Conservation (phyloP, 257 asterid species). For the Leptodermis oblonga region DNA sequence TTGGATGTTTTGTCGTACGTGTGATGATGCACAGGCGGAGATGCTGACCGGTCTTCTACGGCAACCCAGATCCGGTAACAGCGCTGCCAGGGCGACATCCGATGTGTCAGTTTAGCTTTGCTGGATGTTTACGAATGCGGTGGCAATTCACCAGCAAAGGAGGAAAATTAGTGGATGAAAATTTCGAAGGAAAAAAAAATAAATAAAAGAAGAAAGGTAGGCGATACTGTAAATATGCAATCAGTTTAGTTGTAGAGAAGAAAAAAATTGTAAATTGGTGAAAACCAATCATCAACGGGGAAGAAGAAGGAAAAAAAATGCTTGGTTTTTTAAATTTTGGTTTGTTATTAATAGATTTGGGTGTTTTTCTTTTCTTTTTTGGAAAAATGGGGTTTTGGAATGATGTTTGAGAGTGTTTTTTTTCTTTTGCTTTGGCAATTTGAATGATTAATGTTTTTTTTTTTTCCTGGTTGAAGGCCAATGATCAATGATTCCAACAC, state of each 20-base stretch:
- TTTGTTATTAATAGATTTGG: too few species aligned
- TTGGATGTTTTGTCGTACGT: constrained; percentile 8
- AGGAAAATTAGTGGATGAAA: not conserved
- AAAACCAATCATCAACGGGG: constrained; percentile 13
- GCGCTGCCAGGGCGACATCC: constrained; percentile 47
- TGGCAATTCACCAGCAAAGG: not conserved
- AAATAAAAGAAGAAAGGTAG: not conserved
- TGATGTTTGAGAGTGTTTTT: not conserved
- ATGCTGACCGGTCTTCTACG: constrained; percentile 73
- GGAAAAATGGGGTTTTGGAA: not conserved
- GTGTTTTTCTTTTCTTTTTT: not conserved
- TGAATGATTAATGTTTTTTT: not conserved
- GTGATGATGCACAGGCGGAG: constrained; percentile 66
- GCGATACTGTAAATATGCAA: constrained; percentile 16
- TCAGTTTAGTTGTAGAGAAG: constrained; percentile 11
- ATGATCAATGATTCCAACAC: not conserved
- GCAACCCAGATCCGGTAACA: constrained; percentile 78
- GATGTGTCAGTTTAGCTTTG: constrained; percentile 36
- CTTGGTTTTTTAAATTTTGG: constrained; percentile 11
- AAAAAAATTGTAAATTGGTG: constrained; percentile 16
- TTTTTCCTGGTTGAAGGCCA: not conserved
- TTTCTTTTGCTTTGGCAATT: constrained; percentile 6
- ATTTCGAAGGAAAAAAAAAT: not conserved
- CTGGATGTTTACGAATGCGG: not conserved
- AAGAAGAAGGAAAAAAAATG: not conserved